These are phyloP conservation scores for Aspergillus sp. DNA, from an alignment of 2,329 filamentous ascomycete species.

Conservation along the genomic window DNA sequence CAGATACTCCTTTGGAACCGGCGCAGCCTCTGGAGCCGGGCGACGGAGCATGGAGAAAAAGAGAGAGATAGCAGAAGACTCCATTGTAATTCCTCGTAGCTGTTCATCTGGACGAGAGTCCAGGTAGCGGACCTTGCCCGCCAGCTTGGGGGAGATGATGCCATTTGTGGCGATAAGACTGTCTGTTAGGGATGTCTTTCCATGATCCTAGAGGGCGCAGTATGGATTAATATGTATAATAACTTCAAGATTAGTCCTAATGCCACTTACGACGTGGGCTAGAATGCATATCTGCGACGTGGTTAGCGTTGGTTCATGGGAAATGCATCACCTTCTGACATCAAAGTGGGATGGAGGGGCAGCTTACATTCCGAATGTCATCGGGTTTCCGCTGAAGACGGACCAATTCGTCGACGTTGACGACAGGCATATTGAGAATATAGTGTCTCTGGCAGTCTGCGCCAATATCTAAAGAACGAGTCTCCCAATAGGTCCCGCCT, in stretches of 20 bases:
- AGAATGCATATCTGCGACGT: slow-evolving; percentile 77
- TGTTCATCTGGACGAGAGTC: slow-evolving; percentile 97
- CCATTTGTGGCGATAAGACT: slow-evolving; percentile 96
- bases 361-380: slow-evolving; percentile 82
- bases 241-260: neutral
- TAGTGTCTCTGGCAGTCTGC: slow-evolving; percentile 9
- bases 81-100: slow-evolving; percentile 97
- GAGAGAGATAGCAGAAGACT: slow-evolving; percentile 94
- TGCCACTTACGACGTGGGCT: slow-evolving; percentile 70
- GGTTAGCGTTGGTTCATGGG: slow-evolving; percentile 24
- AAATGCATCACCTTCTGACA: slow-evolving; percentile 5
- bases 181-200: slow-evolving; percentile 95
- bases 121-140: slow-evolving; percentile 95
- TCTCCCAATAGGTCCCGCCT: slow-evolving; percentile 5
- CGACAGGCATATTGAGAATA: slow-evolving; percentile 73
- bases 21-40: slow-evolving; percentile 60
- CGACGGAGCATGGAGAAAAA: slow-evolving; percentile 89
- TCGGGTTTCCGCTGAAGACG: slow-evolving; percentile 81
- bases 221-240: slow-evolving; percentile 4
- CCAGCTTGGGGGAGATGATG: slow-evolving; percentile 96
- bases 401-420: slow-evolving; percentile 84
- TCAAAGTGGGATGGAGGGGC: slow-evolving; percentile 28
- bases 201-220: slow-evolving; percentile 65
- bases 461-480: slow-evolving; percentile 2
- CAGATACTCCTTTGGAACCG: slow-evolving; percentile 80